A percentile compares a stretch with the other conserved stretches of the same genome.
phyloP scores from a whole-genome alignment of 1,139 yeast species.

The Geotrichum australiense region DNA sequence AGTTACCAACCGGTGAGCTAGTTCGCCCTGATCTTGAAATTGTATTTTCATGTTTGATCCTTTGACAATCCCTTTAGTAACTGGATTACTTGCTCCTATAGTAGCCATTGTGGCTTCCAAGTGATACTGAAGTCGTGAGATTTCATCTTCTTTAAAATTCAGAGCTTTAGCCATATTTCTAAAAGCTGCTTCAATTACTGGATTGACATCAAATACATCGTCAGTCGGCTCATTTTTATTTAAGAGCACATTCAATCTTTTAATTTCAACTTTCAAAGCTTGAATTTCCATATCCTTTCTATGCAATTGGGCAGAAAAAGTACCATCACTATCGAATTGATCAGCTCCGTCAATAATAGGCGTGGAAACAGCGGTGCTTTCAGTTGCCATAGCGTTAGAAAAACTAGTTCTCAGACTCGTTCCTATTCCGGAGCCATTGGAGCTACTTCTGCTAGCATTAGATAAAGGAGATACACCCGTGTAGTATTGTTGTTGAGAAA shows the following conservation, averaged over 20 bases:
- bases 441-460: constrained; percentile 5
- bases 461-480: not conserved
- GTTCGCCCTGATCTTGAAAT: constrained; percentile 54
- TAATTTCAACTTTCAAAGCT: constrained; percentile 7
- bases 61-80: constrained; percentile 7
- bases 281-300: constrained; percentile 17
- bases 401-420: not conserved
- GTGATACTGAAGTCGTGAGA: constrained; percentile 53
- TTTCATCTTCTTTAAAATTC: constrained; percentile 46
- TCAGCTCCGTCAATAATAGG: constrained; percentile 9
- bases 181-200: constrained; percentile 32
- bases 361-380: not conserved
- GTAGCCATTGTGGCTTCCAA: constrained; percentile 57
- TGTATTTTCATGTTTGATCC: constrained; percentile 2
- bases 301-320: constrained; percentile 21
- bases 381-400: not conserved
- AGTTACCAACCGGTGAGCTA: constrained; percentile 66
- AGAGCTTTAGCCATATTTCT: constrained; percentile 46
- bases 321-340: constrained; percentile 27
- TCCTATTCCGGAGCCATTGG: constrained; percentile 2
- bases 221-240: constrained; percentile 1
- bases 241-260: constrained; percentile 2
- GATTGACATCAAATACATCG: constrained; percentile 19
- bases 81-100: constrained; percentile 1
- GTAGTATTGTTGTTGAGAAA: constrained; percentile 8